Evolutionary conservation across 1,284 basidiomycete genomes (phyloP).

Genomic region (Irpex lacteus): DNA sequence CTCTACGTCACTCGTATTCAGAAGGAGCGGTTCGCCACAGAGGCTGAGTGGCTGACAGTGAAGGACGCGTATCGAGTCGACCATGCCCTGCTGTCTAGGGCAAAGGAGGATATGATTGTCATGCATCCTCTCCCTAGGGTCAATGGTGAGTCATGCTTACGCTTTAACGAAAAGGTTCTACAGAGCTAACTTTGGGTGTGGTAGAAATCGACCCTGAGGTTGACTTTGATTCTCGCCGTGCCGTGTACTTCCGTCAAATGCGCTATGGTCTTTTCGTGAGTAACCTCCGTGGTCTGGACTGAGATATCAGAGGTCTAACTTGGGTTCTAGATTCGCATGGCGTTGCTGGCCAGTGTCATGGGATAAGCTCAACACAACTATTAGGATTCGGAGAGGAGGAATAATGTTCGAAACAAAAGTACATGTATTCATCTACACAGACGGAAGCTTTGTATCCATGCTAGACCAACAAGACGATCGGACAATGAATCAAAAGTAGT

Average conservation of each 20-base stretch:
- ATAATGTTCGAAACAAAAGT: not conserved
- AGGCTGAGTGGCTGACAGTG: constrained; percentile 86
- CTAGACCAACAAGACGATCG: not conserved
- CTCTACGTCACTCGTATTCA: constrained; percentile 97
- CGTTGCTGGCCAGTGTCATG: constrained; percentile 69
- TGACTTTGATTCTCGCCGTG: constrained; percentile 92
- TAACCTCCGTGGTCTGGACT: constrained; percentile 20
- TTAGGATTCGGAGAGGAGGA: not conserved
- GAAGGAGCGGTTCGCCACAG: constrained; percentile 87
- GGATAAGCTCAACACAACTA: constrained; percentile 27
- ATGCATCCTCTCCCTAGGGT: constrained; percentile 97
- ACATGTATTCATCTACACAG: not conserved
- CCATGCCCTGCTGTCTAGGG: constrained; percentile 87
- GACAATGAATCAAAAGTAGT: not conserved
- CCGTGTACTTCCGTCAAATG: constrained; percentile 99
- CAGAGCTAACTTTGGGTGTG: not conserved
- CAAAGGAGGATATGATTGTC: constrained; percentile 96
- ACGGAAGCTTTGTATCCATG: not conserved
- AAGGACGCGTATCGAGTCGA: constrained; percentile 94
- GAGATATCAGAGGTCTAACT: not conserved
- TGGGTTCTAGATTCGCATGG: constrained; percentile 67
- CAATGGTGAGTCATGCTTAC: constrained; percentile 52
- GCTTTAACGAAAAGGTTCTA: too few species aligned
- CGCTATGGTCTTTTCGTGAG: constrained; percentile 94
- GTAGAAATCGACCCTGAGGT: constrained; percentile 97